These are phyloP conservation scores for Sporisorium graminicola DNA, from an alignment of 1,284 basidiomycete species.

Conservation along the genomic window DNA sequence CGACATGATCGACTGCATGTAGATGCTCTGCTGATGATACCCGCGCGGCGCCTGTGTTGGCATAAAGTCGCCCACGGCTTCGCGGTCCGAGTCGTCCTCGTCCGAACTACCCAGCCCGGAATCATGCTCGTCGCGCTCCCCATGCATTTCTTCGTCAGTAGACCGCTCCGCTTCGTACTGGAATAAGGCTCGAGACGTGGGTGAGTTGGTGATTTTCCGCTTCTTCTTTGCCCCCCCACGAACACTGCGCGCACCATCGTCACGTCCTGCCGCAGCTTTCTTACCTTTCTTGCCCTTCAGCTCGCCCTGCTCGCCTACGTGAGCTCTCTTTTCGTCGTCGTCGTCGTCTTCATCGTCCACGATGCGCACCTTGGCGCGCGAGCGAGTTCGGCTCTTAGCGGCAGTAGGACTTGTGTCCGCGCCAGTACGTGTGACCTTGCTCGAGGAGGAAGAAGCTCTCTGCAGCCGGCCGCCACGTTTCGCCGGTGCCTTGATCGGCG, in stretches of 20 bases:
- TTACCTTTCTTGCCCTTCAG: constrained; percentile 26
- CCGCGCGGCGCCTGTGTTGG: constrained; percentile 81
- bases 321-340: constrained; percentile 2
- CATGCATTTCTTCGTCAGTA: constrained; percentile 78
- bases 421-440: not conserved
- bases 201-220: constrained; percentile 64
- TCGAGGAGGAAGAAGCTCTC: constrained; percentile 16
- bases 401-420: constrained; percentile 30
- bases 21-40: constrained; percentile 70
- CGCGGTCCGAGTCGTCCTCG: constrained; percentile 77
- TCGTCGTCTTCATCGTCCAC: constrained; percentile 10
- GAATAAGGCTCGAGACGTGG: constrained; percentile 72
- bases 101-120: constrained; percentile 71
- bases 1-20: constrained; percentile 64
- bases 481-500: constrained; percentile 39
- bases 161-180: constrained; percentile 80
- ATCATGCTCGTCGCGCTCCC: constrained; percentile 72
- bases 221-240: constrained; percentile 17
- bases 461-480: constrained; percentile 27
- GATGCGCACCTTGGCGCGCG: constrained; percentile 7
- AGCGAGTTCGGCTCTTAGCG: constrained; percentile 15
- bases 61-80: constrained; percentile 74
- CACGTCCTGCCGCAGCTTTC: not conserved
- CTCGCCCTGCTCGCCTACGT: constrained; percentile 4
- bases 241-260: not conserved